Percentiles rank a stretch among this genome's conserved stretches.
phyloP scores from a whole-genome alignment of 2,329 filamentous ascomycete genomes.

The Pseudogymnoascus sp. region DNA sequence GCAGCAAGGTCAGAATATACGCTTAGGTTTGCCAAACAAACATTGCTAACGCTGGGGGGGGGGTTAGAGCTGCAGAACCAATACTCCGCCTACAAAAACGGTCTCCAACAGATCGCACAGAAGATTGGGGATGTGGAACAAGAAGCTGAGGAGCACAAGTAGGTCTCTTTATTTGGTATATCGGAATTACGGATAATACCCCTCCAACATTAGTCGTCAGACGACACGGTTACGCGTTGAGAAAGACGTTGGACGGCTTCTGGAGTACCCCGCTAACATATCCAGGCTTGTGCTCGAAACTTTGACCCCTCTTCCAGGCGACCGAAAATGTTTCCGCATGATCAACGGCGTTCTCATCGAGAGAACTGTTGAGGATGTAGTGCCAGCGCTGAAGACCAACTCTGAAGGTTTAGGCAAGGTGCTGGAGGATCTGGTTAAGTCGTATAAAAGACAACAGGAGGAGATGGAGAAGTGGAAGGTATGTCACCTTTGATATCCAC shows the following conservation, averaged over 20 bases:
- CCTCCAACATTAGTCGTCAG: background rate
- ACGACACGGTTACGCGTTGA: background rate
- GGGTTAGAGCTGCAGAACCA: conserved; percentile 67
- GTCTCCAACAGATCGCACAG: conserved; percentile 83
- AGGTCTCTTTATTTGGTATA: conserved; percentile 34
- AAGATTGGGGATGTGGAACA: conserved; percentile 98
- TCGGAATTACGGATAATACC: background rate
- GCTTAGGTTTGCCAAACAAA: background rate
- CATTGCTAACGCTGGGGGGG: conserved; percentile 6
- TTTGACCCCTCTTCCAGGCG: conserved; percentile 69
- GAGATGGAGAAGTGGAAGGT: conserved; percentile 99
- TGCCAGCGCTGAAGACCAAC: conserved; percentile 87
- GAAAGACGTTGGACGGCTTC: background rate
- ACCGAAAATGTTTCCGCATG: conserved; percentile 97
- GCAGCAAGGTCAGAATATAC: conserved; percentile 28
- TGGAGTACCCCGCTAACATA: background rate
- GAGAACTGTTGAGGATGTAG: conserved; percentile 84
- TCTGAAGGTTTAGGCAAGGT: conserved; percentile 91
- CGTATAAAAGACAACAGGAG: conserved; percentile 90
- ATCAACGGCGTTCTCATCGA: conserved; percentile 96
- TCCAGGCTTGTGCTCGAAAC: conserved; percentile 88
- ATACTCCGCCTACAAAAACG: conserved; percentile 71
- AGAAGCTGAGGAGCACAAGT: conserved; percentile 98
- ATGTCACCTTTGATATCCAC: conserved; percentile 29
- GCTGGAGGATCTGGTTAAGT: conserved; percentile 87